Evolutionary conservation across 257 asterid species (phyloP).

Genomic region (Solanum corneliomulleri): DNA sequence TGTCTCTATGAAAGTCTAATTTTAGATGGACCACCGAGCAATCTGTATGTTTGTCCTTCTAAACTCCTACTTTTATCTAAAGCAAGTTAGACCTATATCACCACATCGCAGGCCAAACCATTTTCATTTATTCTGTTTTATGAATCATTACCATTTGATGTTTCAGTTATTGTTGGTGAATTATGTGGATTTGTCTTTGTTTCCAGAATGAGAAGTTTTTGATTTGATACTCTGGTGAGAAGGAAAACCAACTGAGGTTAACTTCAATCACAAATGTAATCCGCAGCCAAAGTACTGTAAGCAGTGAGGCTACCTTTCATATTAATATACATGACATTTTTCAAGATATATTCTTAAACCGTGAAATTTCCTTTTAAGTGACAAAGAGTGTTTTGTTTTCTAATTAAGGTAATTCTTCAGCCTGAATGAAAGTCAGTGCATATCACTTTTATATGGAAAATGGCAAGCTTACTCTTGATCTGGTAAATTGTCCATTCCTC

Average conservation of each 20-base stretch:
- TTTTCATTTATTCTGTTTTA: background rate
- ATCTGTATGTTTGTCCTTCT: background rate
- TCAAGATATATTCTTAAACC: background rate
- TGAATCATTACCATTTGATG: background rate
- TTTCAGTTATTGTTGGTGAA: background rate
- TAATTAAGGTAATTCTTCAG: constrained; percentile 1
- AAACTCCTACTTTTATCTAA: background rate
- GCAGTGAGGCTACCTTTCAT: background rate
- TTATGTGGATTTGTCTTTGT: background rate
- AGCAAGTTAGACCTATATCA: background rate
- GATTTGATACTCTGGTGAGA: constrained; percentile 37
- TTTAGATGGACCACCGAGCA: background rate
- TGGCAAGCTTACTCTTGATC: constrained; percentile 25
- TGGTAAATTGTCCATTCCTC: constrained; percentile 13
- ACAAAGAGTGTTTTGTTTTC: background rate
- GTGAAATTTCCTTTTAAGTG: background rate
- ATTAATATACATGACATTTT: background rate
- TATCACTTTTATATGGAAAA: constrained; percentile 29
- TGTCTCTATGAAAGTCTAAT: background rate
- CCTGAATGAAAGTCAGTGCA: constrained; percentile 28
- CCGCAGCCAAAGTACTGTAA: constrained; percentile 25
- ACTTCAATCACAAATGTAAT: constrained; percentile 20
- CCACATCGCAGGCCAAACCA: background rate
- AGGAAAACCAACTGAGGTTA: constrained; percentile 30
- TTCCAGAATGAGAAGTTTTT: constrained; percentile 39